phyloP scores from a whole-genome alignment of 75 land plant species.

The Chamaecyparis obtusa region DNA sequence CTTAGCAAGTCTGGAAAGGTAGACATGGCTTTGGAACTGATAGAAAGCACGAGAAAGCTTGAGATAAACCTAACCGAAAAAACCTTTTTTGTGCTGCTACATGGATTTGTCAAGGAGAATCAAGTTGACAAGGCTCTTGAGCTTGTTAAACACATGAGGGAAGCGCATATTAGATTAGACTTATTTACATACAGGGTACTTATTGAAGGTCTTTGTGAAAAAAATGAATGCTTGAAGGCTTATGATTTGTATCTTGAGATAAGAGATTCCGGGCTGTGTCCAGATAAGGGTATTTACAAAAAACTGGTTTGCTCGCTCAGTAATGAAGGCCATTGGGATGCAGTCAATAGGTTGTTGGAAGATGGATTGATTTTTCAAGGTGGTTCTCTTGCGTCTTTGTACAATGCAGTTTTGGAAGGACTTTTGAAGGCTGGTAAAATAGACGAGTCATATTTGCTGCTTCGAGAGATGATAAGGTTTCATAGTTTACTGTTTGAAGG shows the following conservation, averaged over 20 bases:
- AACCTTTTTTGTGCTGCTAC: constrained; percentile 40
- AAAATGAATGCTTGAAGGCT: constrained; percentile 32
- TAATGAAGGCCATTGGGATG: constrained; percentile 18
- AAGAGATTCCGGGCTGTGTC: constrained; percentile 31
- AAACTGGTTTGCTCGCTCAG: constrained; percentile 26
- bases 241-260: constrained; percentile 31
- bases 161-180: constrained; percentile 24
- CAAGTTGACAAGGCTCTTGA: constrained; percentile 43
- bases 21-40: constrained; percentile 39
- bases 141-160: constrained; percentile 44
- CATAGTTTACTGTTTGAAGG: neutral
- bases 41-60: constrained; percentile 28
- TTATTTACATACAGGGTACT: constrained; percentile 36
- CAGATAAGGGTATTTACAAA: constrained; percentile 28
- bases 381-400: constrained; percentile 18
- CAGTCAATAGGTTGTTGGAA: constrained; percentile 7
- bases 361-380: neutral
- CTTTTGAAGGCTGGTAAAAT: constrained; percentile 32
- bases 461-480: constrained; percentile 22
- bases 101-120: constrained; percentile 47
- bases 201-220: constrained; percentile 48
- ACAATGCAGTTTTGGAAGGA: constrained; percentile 35
- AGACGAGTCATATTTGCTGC: constrained; percentile 33
- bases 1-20: constrained; percentile 54
- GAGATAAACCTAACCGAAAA: constrained; percentile 35